A percentile compares a stretch with the other conserved stretches of the same genome.
phyloP scores from a whole-genome alignment of 257 asterid species.

The Solanum ossicruentum region DNA sequence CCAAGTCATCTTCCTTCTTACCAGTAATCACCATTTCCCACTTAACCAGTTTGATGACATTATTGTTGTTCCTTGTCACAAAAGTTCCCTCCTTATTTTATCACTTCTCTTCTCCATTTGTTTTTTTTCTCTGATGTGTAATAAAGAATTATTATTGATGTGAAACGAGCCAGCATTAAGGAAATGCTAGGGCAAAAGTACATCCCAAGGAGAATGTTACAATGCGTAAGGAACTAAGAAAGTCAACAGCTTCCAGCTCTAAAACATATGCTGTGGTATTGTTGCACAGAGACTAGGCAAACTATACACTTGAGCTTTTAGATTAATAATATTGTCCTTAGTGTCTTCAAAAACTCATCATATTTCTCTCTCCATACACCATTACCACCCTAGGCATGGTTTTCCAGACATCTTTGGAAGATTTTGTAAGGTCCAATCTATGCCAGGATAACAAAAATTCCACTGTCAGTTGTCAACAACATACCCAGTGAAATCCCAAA shows the following conservation, averaged over 20 bases:
- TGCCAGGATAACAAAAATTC: background rate
- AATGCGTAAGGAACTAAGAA: background rate
- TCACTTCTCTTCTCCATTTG: background rate
- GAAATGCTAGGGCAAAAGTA: background rate
- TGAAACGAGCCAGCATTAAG: background rate
- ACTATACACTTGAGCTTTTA: background rate
- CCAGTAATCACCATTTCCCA: background rate
- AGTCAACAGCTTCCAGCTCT: background rate
- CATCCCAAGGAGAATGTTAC: background rate
- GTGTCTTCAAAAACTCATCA: background rate
- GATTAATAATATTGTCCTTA: background rate
- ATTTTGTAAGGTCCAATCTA: background rate
- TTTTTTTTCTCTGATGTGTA: no score
- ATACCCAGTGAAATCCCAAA: background rate
- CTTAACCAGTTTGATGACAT: background rate
- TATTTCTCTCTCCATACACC: background rate
- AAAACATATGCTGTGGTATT: background rate
- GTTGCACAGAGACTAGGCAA: background rate
- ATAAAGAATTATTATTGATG: background rate
- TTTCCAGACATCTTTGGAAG: background rate
- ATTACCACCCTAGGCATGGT: background rate
- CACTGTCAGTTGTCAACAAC: background rate
- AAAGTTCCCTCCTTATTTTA: background rate
- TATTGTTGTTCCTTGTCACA: background rate
- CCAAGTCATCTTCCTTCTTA: background rate